These are phyloP conservation scores for Arthrinium puccinioides DNA, from an alignment of 2,329 filamentous ascomycete genomes.

Conservation along the genomic window DNA sequence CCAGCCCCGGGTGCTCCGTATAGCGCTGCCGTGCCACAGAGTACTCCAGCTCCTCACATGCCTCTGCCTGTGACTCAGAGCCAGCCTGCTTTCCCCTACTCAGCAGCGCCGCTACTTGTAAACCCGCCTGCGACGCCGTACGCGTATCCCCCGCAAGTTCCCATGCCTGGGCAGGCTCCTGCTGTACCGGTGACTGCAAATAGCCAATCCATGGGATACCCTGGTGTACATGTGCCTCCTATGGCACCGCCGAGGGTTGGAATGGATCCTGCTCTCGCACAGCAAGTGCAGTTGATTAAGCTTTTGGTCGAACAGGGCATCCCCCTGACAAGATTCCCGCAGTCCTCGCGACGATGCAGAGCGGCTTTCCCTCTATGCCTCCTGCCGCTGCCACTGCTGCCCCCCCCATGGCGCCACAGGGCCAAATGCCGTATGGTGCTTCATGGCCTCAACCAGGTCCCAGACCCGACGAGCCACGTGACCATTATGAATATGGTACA, in stretches of 20 bases:
- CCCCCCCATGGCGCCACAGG: conserved; percentile 33
- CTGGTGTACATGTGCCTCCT: conserved; percentile 25
- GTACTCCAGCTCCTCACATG: conserved; percentile 13
- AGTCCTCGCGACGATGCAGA: conserved; percentile 47
- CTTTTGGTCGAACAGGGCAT: conserved; percentile 69
- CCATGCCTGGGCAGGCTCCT: conserved; percentile 23
- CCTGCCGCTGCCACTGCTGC: conserved; percentile 21
- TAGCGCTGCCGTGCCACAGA: conserved; percentile 17
- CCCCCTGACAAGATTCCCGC: conserved; percentile 65
- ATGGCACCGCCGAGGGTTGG: conserved; percentile 27
- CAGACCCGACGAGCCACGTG: conserved; percentile 42
- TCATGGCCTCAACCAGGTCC: conserved; percentile 26
- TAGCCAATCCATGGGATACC: conserved; percentile 30
- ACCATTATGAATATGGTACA: conserved; percentile 45
- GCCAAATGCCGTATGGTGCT: conserved; percentile 33
- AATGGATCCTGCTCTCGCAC: conserved; percentile 51
- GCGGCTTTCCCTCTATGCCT: conserved; percentile 19
- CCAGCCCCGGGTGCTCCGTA: conserved; percentile 36
- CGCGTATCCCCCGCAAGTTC: conserved; percentile 37
- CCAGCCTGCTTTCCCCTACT: conserved; percentile 29
- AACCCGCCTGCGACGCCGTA: conserved; percentile 42
- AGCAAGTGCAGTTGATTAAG: conserved; percentile 70
- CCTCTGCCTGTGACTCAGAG: conserved; percentile 16
- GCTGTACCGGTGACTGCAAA: conserved; percentile 23
- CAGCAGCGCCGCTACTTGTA: conserved; percentile 48